Conservation (phyloP, 371 early-diverging fungal species). For the Parasitella parasitica region DNA sequence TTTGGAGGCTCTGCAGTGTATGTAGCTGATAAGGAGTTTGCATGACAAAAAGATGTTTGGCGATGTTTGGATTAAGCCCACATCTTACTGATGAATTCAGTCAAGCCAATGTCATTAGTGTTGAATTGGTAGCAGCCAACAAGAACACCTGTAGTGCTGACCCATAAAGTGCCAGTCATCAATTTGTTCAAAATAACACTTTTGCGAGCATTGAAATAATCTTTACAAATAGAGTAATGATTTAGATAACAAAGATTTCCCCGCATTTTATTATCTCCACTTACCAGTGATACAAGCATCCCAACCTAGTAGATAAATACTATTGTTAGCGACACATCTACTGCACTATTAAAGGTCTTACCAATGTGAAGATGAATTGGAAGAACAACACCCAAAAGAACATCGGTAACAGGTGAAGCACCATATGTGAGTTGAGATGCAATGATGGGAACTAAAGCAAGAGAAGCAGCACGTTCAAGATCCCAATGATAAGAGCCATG, state of each 20-base stretch:
- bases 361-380: slow-evolving; percentile 92
- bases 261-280: slow-evolving; percentile 22
- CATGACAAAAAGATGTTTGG: background rate
- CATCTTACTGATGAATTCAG: slow-evolving; percentile 76
- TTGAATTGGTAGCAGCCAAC: slow-evolving; percentile 93
- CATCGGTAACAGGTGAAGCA: slow-evolving; percentile 83
- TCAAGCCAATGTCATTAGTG: slow-evolving; percentile 93
- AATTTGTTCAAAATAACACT: slow-evolving; percentile 64
- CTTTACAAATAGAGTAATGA: slow-evolving; percentile 30
- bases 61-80: slow-evolving; percentile 66
- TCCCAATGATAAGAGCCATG: slow-evolving; percentile 80
- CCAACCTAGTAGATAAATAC: slow-evolving; percentile 32
- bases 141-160: slow-evolving; percentile 70
- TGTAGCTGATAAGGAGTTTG: background rate
- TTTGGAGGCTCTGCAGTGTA: slow-evolving; percentile 12
- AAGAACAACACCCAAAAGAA: slow-evolving; percentile 84
- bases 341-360: slow-evolving; percentile 11
- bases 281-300: slow-evolving; percentile 63
- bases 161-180: slow-evolving; percentile 61
- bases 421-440: slow-evolving; percentile 76
- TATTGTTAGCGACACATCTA: no score
- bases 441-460: slow-evolving; percentile 78
- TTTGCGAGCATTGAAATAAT: slow-evolving; percentile 83
- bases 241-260: slow-evolving; percentile 15
- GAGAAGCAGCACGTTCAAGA: slow-evolving; percentile 79